Percentiles rank a stretch among this genome's conserved stretches.
Evolutionary conservation across 495 filamentous ascomycete species (phyloP).

Genomic region (Acidiella bohemica): DNA sequence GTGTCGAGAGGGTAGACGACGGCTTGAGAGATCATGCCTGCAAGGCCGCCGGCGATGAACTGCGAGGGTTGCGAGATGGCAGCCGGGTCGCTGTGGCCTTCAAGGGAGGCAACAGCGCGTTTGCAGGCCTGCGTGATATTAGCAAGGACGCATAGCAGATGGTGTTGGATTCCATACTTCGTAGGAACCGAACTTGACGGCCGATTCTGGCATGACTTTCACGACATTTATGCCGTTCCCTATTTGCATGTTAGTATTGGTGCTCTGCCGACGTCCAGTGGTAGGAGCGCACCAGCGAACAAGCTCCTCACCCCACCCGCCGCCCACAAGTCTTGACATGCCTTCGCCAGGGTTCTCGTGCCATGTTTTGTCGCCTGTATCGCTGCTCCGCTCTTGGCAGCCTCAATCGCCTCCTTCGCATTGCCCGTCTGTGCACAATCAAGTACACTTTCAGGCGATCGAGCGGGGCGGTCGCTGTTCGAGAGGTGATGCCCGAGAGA

Average conservation of each 20-base stretch:
- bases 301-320: conserved; percentile 82
- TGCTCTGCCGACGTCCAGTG: neutral
- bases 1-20: conserved; percentile 95
- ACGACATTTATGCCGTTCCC: conserved; percentile 93
- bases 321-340: conserved; percentile 62
- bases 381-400: conserved; percentile 59
- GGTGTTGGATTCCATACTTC: conserved; percentile 37
- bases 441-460: conserved; percentile 96
- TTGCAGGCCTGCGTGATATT: conserved; percentile 55
- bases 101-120: conserved; percentile 67
- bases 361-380: conserved; percentile 52
- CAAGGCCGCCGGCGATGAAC: conserved; percentile 81
- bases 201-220: conserved; percentile 96
- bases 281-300: conserved; percentile 64
- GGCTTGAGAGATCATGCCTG: conserved; percentile 88
- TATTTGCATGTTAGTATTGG: conserved; percentile 32
- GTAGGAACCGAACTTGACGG: conserved; percentile 93
- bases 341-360: conserved; percentile 53
- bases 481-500: conserved; percentile 50
- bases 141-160: neutral
- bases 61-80: conserved; percentile 69
- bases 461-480: conserved; percentile 86
- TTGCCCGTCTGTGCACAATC: conserved; percentile 74
- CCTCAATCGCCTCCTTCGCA: conserved; percentile 44
- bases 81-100: conserved; percentile 75